These are phyloP conservation scores for Pythium aristosporum DNA, from an alignment of 352 stramenopile genomes.

Conservation along the genomic window DNA sequence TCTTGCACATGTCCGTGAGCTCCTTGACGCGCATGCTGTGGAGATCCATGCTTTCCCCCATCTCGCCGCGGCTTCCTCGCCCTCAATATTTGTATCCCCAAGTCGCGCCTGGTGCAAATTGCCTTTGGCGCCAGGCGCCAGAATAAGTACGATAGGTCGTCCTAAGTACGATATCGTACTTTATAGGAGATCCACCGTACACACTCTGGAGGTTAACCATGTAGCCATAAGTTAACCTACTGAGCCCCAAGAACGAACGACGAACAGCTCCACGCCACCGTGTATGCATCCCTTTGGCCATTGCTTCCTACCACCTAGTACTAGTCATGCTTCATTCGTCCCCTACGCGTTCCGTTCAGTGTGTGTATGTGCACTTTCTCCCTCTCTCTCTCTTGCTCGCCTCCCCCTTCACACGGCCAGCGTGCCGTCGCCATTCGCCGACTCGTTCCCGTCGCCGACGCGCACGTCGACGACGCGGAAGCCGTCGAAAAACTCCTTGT, in stretches of 20 bases:
- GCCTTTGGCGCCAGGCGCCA: not conserved
- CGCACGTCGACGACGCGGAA: conserved; percentile 87
- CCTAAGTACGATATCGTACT: conserved; percentile 23
- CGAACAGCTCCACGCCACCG: not conserved
- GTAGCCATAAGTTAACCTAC: not conserved
- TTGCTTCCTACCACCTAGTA: not conserved
- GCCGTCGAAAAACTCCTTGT: conserved; percentile 93
- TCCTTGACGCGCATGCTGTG: conserved; percentile 72
- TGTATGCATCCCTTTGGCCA: not conserved
- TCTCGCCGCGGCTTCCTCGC: not conserved
- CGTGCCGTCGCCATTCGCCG: conserved; percentile 4
- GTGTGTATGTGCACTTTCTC: not conserved
- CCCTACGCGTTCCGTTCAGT: not conserved
- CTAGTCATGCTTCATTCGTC: not conserved
- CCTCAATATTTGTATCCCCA: not conserved
- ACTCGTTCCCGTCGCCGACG: conserved; percentile 26
- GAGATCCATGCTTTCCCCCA: conserved; percentile 51
- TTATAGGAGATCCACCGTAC: not conserved
- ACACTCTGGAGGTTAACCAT: not conserved
- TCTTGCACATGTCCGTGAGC: conserved; percentile 81
- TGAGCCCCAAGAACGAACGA: not conserved
- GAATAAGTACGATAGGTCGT: not conserved
- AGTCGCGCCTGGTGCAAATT: conserved; percentile 1
- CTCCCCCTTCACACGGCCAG: not conserved
- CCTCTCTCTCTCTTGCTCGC: not conserved